Conservation (phyloP, 2,329 filamentous ascomycete species). For the Trichophyton benhamiae region DNA sequence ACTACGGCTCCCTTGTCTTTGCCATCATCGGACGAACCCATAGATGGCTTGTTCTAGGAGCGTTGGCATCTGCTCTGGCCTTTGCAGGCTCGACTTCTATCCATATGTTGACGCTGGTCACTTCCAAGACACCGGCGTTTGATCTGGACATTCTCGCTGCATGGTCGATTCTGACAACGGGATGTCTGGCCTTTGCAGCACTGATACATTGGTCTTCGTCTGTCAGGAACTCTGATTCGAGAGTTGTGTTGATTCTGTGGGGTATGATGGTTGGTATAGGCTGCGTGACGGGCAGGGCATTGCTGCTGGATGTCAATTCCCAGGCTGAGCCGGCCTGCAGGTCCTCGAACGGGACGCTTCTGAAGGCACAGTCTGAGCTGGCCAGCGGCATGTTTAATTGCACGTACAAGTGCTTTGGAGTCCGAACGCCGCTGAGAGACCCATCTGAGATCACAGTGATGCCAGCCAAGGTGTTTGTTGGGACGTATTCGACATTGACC, state of each 20-base stretch:
- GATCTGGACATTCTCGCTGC: slow-evolving; percentile 19
- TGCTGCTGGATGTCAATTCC: slow-evolving; percentile 14
- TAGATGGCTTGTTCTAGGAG: slow-evolving; percentile 21
- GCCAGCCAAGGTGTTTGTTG: slow-evolving; percentile 13
- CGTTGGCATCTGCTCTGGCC: slow-evolving; percentile 19
- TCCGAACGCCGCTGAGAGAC: slow-evolving; percentile 16
- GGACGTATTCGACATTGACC: slow-evolving; percentile 12
- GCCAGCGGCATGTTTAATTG: slow-evolving; percentile 17
- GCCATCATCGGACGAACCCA: slow-evolving; percentile 19
- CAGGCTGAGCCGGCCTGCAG: slow-evolving; percentile 16
- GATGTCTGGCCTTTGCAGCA: slow-evolving; percentile 17
- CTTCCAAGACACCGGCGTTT: slow-evolving; percentile 14
- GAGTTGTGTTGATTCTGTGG: slow-evolving; percentile 17
- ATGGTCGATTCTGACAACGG: slow-evolving; percentile 18
- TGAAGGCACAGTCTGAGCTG: slow-evolving; percentile 14
- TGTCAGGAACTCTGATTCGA: slow-evolving; percentile 14
- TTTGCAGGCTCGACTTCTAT: slow-evolving; percentile 20
- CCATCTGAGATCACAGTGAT: slow-evolving; percentile 15
- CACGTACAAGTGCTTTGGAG: slow-evolving; percentile 19
- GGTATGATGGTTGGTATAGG: slow-evolving; percentile 15
- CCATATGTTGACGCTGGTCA: slow-evolving; percentile 18
- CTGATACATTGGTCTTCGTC: slow-evolving; percentile 19
- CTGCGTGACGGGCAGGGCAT: slow-evolving; percentile 15
- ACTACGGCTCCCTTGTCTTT: slow-evolving; percentile 20
- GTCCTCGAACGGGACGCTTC: slow-evolving; percentile 14